Percentiles rank a stretch among this genome's conserved stretches.
These are phyloP conservation scores for Dalbergia cultrata DNA, from an alignment of 306 rosid genomes.

Conservation along the genomic window DNA sequence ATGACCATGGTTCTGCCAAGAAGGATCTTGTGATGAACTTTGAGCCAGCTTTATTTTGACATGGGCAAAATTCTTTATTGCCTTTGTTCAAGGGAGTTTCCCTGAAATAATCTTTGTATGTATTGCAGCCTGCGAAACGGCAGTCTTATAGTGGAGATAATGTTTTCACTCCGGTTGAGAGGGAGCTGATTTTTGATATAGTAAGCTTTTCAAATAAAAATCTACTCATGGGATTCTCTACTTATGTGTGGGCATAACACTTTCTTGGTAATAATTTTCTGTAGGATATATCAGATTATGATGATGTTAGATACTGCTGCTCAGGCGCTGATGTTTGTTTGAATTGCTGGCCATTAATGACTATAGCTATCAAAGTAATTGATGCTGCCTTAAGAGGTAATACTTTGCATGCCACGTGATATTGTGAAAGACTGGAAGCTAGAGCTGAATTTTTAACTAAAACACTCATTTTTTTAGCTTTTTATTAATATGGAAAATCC, in stretches of 20 bases:
- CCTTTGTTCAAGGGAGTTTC: neutral
- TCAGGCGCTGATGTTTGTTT: conserved; percentile 95
- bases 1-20: neutral
- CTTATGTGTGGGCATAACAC: neutral
- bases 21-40: neutral
- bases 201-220: conserved; percentile 59
- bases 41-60: neutral
- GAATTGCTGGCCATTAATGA: conserved; percentile 98
- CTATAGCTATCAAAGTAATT: conserved; percentile 86
- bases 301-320: conserved; percentile 96
- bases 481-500: neutral
- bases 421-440: conserved; percentile 5
- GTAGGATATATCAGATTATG: conserved; percentile 93
- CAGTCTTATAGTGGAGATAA: conserved; percentile 80
- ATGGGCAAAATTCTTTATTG: neutral
- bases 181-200: conserved; percentile 88
- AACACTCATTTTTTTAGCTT: neutral
- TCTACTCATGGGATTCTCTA: neutral
- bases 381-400: conserved; percentile 85
- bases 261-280: conserved; percentile 14
- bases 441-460: neutral
- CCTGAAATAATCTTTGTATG: neutral
- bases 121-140: conserved; percentile 85
- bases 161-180: conserved; percentile 86
- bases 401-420: conserved; percentile 26